Conservation (phyloP, 2,329 filamentous ascomycete species). For the Cladophialophora yegresii region DNA sequence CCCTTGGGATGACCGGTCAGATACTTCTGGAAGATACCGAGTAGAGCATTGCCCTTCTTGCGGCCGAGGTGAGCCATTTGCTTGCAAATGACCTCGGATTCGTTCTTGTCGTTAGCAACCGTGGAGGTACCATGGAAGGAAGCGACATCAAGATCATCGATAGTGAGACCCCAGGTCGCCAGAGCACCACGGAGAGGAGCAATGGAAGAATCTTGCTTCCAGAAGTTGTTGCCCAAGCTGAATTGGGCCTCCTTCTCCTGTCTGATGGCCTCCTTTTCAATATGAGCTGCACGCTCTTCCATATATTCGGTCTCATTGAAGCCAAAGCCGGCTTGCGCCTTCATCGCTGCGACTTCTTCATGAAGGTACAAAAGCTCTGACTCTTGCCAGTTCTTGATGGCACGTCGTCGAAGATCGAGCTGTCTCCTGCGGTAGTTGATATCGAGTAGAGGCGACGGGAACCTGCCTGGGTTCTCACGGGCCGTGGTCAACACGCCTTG, state of each 20-base stretch:
- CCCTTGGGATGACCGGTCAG: constrained; percentile 98
- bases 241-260: constrained; percentile 92
- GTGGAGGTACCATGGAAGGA: constrained; percentile 99
- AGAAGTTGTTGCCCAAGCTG: constrained; percentile 97
- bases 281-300: constrained; percentile 79
- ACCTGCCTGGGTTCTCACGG: constrained; percentile 85
- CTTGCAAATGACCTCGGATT: constrained; percentile 94
- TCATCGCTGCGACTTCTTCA: constrained; percentile 89
- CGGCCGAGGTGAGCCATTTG: constrained; percentile 93
- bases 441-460: constrained; percentile 91
- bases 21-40: constrained; percentile 99
- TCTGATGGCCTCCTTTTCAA: constrained; percentile 80
- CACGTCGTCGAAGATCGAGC: constrained; percentile 87
- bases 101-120: constrained; percentile 99
- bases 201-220: constrained; percentile 92
- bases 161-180: constrained; percentile 95
- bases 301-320: constrained; percentile 85
- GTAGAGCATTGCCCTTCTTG: constrained; percentile 90
- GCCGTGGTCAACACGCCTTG: constrained; percentile 96
- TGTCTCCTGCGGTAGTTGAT: constrained; percentile 97
- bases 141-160: constrained; percentile 91
- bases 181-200: constrained; percentile 93
- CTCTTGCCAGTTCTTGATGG: constrained; percentile 96
- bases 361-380: constrained; percentile 89
- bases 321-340: constrained; percentile 67